Conservation (phyloP, 192 early-diverging fungal genomes). For the Diversispora epigaea region DNA sequence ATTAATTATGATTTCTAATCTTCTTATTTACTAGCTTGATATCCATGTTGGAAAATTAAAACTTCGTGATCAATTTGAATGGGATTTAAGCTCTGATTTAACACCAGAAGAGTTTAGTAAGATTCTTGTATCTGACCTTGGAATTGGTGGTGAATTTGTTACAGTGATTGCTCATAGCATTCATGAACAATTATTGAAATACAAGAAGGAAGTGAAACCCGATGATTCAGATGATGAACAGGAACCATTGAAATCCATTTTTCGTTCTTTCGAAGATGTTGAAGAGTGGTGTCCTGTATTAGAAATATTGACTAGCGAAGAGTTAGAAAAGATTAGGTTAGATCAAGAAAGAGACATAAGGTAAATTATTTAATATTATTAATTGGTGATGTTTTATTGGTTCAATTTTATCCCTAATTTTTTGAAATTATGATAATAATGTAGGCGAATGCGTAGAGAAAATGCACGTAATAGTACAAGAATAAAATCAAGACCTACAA, state of each 20-base stretch:
- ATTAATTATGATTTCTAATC: not conserved
- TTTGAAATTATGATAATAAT: not conserved
- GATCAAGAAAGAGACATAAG: conserved; percentile 57
- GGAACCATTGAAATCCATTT: conserved; percentile 47
- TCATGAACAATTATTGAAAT: conserved; percentile 68
- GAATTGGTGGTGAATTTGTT: conserved; percentile 79
- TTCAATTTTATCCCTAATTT: not conserved
- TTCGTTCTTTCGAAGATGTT: conserved; percentile 50
- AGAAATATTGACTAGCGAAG: conserved; percentile 57
- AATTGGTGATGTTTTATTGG: not conserved
- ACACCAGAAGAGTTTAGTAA: conserved; percentile 74
- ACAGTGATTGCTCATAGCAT: conserved; percentile 73
- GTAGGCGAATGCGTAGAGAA: conserved; percentile 44
- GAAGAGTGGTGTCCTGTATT: conserved; percentile 55
- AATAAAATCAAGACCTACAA: not conserved
- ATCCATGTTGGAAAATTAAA: conserved; percentile 81
- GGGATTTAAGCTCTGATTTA: conserved; percentile 73
- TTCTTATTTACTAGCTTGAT: conserved; percentile 60
- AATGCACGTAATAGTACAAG: conserved; percentile 27
- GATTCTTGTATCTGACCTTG: conserved; percentile 67
- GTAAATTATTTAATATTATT: conserved; percentile 34
- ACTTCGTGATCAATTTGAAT: conserved; percentile 88
- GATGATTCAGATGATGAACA: conserved; percentile 48
- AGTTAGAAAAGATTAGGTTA: conserved; percentile 58
- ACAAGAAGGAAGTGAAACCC: conserved; percentile 50